Percentiles rank a stretch among this genome's conserved stretches.
These are phyloP conservation scores for Backusella morwellensis DNA, from an alignment of 192 early-diverging fungal species.

Conservation along the genomic window DNA sequence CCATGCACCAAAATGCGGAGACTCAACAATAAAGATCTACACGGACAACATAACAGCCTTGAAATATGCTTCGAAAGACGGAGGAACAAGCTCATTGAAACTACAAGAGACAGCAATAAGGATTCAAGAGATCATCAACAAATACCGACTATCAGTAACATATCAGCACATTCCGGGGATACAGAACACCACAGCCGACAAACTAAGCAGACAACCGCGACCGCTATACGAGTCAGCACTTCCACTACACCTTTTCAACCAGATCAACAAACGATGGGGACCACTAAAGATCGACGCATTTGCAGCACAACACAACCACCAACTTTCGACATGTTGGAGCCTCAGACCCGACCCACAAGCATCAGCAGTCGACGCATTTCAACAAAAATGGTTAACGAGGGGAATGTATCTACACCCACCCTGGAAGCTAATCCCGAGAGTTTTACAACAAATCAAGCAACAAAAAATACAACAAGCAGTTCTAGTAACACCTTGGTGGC, in stretches of 20 bases:
- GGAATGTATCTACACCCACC: too few species aligned
- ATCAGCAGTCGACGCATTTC: too few species aligned
- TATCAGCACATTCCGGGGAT: background rate
- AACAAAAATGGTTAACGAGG: too few species aligned
- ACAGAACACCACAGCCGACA: background rate
- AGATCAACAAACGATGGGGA: background rate
- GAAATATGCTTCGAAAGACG: background rate
- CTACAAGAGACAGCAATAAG: background rate
- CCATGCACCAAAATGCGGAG: background rate
- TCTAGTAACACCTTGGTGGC: too few species aligned
- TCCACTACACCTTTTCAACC: background rate
- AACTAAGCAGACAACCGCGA: background rate
- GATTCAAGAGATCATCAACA: background rate
- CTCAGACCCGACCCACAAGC: too few species aligned
- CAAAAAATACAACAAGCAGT: too few species aligned
- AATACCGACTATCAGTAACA: background rate
- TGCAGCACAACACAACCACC: background rate
- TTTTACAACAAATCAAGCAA: too few species aligned
- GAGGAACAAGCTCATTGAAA: background rate
- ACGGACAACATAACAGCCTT: conserved; percentile 3
- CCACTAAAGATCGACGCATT: background rate
- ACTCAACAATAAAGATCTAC: background rate
- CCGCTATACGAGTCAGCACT: background rate
- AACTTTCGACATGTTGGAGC: background rate
- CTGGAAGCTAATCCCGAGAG: too few species aligned